Conservation (phyloP, 352 stramenopile species). For the Globisporangium cylindrosporum region DNA sequence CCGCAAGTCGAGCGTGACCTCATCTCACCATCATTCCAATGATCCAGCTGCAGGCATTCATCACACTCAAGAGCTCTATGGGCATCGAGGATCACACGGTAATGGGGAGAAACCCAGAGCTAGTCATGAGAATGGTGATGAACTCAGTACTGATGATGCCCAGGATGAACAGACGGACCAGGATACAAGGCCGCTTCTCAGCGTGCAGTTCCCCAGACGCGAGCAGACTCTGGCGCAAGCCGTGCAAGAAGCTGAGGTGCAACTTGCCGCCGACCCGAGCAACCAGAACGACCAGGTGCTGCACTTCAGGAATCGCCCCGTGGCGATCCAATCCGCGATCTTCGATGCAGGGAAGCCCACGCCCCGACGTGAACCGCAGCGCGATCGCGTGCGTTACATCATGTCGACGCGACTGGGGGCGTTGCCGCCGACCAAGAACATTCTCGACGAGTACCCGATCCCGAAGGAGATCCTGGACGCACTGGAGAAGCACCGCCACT, state of each 20-base stretch:
- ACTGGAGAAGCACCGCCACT: conserved; percentile 59
- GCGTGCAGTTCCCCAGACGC: conserved; percentile 27
- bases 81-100: neutral
- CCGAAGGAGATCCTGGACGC: conserved; percentile 66
- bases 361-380: conserved; percentile 29
- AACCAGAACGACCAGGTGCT: conserved; percentile 36
- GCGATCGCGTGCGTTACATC: conserved; percentile 65
- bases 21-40: conserved; percentile 18
- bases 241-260: conserved; percentile 29
- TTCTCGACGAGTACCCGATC: conserved; percentile 72
- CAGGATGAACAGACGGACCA: neutral
- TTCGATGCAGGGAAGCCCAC: conserved; percentile 33
- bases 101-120: neutral
- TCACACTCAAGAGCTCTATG: neutral
- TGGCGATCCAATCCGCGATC: conserved; percentile 28
- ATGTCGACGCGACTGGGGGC: conserved; percentile 55
- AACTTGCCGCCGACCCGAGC: neutral
- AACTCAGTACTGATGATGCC: neutral
- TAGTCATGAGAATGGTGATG: neutral
- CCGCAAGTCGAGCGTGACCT: conserved; percentile 14
- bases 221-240: conserved; percentile 28
- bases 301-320: conserved; percentile 54
- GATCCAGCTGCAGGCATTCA: neutral
- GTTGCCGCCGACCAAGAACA: conserved; percentile 55
- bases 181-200: conserved; percentile 8